Percentiles rank a stretch among this genome's conserved stretches.
Evolutionary conservation across 2,329 filamentous ascomycete species (phyloP).

Genomic region (Zasmidium angulare): DNA sequence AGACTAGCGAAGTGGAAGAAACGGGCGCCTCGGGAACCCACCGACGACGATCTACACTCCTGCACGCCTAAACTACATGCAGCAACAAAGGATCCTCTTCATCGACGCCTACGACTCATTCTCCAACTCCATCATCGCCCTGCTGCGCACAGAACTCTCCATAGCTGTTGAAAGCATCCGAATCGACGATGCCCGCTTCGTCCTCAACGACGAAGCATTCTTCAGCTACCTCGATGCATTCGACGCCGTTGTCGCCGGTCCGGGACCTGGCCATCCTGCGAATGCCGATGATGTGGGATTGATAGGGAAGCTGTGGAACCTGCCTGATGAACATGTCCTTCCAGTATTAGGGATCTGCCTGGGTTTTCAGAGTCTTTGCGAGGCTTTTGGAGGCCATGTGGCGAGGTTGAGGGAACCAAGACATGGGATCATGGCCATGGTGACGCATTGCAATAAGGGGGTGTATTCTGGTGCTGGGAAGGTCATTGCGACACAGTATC

Average conservation of each 20-base stretch:
- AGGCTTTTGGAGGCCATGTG: conserved; percentile 66
- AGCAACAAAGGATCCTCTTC: conserved; percentile 62
- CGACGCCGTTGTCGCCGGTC: conserved; percentile 84
- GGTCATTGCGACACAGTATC: conserved; percentile 75
- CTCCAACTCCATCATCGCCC: conserved; percentile 86
- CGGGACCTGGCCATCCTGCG: conserved; percentile 80
- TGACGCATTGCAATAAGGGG: conserved; percentile 61
- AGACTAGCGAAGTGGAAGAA: neutral
- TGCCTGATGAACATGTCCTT: conserved; percentile 59
- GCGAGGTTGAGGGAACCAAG: conserved; percentile 68
- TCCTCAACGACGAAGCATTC: conserved; percentile 39
- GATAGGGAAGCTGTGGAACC: conserved; percentile 72
- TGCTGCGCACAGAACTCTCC: conserved; percentile 69
- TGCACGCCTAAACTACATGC: conserved; percentile 22
- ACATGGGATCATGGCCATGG: conserved; percentile 75
- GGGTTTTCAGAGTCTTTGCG: conserved; percentile 79
- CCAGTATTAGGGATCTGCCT: conserved; percentile 88
- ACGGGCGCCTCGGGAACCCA: conserved; percentile 6
- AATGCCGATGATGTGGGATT: conserved; percentile 75
- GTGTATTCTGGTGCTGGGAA: conserved; percentile 64
- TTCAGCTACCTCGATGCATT: conserved; percentile 57
- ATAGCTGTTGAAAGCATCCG: conserved; percentile 62
- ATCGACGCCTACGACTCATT: conserved; percentile 97
- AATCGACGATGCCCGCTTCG: conserved; percentile 56
- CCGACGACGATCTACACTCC: conserved; percentile 13